These are phyloP conservation scores for Combretum micranthum DNA, from an alignment of 345 rosid genomes.

Conservation along the genomic window DNA sequence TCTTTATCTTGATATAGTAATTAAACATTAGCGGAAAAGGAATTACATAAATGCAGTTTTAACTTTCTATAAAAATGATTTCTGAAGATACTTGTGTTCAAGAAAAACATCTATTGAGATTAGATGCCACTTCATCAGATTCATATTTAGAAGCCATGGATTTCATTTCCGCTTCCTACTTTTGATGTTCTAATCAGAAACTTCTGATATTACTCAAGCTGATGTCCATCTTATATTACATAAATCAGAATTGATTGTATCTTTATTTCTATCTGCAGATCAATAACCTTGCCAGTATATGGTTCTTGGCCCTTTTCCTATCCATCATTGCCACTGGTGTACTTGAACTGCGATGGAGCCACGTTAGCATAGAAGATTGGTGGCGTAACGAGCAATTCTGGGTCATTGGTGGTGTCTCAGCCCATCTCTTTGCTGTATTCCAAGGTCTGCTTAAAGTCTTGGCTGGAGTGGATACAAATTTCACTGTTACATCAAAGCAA, in stretches of 20 bases:
- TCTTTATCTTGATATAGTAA: too few relatives aligned
- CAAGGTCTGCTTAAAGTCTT: conserved; percentile 98
- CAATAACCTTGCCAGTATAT: conserved; percentile 69
- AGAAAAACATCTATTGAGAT: not conserved
- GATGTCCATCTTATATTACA: not conserved
- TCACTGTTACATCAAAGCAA: conserved; percentile 87
- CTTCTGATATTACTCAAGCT: too few relatives aligned
- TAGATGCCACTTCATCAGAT: not conserved
- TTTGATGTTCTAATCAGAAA: too few relatives aligned
- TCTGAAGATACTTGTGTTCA: too few relatives aligned
- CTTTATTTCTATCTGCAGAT: conserved; percentile 35
- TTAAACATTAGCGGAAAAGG: too few relatives aligned
- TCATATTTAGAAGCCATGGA: not conserved
- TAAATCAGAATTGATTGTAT: conserved; percentile 4
- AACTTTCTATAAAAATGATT: too few relatives aligned
- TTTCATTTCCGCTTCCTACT: too few relatives aligned
- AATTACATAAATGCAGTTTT: too few relatives aligned
- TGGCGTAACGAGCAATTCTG: conserved; percentile 99
- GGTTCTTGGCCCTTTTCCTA: conserved; percentile 86
- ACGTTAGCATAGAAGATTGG: conserved; percentile 76
- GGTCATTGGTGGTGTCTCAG: conserved; percentile 97
- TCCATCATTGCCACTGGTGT: conserved; percentile 83
- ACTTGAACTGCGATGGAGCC: conserved; percentile 89
- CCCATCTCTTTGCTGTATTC: conserved; percentile 91
- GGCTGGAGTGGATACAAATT: conserved; percentile 87